These are phyloP conservation scores for Apiotrichum akiyoshidainum DNA, from an alignment of 1,284 basidiomycete genomes.

Conservation along the genomic window DNA sequence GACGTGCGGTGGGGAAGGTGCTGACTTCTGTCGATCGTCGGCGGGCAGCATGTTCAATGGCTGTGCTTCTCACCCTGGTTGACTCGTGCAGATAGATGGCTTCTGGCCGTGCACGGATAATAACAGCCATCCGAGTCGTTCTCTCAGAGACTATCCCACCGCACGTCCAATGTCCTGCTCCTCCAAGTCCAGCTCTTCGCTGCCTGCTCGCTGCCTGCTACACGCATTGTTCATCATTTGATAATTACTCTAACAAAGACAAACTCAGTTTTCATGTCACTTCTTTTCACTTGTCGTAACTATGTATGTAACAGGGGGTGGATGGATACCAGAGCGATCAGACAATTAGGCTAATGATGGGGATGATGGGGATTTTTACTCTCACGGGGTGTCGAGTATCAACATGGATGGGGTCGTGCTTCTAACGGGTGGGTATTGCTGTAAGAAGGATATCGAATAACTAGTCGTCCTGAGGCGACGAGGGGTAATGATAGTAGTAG, in stretches of 20 bases:
- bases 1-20: too few relatives aligned
- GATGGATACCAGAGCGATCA: conserved; percentile 4
- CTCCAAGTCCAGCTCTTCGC: too few relatives aligned
- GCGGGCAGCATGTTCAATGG: too few relatives aligned
- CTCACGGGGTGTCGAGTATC: conserved; percentile 2
- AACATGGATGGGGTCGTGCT: conserved; percentile 3
- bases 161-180: too few relatives aligned
- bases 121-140: too few relatives aligned
- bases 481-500: not conserved
- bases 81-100: too few relatives aligned
- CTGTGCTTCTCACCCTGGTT: too few relatives aligned
- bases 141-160: too few relatives aligned
- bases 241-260: not conserved
- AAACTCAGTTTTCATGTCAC: not conserved
- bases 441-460: not conserved
- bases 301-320: conserved; percentile 6
- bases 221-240: not conserved
- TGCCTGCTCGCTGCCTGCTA: not conserved
- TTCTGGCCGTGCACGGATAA: too few relatives aligned
- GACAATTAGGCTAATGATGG: not conserved
- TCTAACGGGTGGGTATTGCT: conserved; percentile 1
- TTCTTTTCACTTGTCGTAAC: conserved; percentile 9
- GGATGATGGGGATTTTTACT: not conserved
- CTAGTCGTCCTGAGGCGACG: conserved; percentile 5
- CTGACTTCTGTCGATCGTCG: too few relatives aligned